Percentiles rank a stretch among this genome's conserved stretches.
These are phyloP conservation scores for Fusarium vanettenii DNA, from an alignment of 2,329 filamentous ascomycete species.

Conservation along the genomic window DNA sequence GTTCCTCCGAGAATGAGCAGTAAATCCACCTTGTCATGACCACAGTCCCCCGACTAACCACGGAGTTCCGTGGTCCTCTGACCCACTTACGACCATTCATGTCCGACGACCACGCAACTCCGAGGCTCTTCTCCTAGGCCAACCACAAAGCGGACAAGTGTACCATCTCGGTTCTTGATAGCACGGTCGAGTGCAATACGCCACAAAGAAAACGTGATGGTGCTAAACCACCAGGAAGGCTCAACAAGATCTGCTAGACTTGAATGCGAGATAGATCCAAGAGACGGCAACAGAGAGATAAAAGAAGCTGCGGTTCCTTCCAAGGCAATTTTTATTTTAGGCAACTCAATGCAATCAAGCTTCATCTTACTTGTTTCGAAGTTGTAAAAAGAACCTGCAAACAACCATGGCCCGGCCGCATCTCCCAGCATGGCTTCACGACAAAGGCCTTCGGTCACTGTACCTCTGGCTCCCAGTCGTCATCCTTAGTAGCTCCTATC, in stretches of 20 bases:
- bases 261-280: neutral
- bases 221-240: neutral
- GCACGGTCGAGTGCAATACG: neutral
- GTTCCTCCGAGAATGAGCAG: neutral
- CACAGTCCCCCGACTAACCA: neutral
- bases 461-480: conserved; percentile 8
- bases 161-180: neutral
- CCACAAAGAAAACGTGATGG: neutral
- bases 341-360: neutral
- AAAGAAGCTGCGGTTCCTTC: neutral
- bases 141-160: neutral
- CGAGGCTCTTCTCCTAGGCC: neutral
- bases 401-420: neutral
- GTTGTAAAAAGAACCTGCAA: neutral
- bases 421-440: conserved; percentile 4
- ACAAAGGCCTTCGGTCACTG: conserved; percentile 1
- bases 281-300: neutral
- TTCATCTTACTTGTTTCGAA: too few relatives aligned
- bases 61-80: neutral
- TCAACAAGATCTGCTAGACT: neutral
- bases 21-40: neutral
- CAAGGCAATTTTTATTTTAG: too few relatives aligned
- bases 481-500: neutral
- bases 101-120: neutral
- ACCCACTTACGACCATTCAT: neutral